Evolutionary conservation across 1,139 yeast species (phyloP).

Genomic region (Hemisphaericaspora xylofermentans): DNA sequence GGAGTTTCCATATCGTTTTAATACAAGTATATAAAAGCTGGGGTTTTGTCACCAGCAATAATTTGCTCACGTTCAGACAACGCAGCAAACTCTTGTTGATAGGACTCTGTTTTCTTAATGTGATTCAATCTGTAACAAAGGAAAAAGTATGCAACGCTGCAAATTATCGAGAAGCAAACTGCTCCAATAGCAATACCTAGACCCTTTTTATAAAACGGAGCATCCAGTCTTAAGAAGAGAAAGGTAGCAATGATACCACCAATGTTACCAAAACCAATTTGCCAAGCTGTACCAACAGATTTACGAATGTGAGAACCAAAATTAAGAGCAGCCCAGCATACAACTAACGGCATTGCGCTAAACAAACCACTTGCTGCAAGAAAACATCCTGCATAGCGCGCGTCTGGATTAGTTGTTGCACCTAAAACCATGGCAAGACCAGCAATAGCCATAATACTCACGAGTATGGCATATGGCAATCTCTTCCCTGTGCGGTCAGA

Average conservation of each 20-base stretch:
- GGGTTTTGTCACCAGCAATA: constrained; percentile 65
- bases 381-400: constrained; percentile 73
- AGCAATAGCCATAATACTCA: constrained; percentile 44
- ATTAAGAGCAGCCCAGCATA: constrained; percentile 71
- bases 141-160: constrained; percentile 45
- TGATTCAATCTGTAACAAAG: constrained; percentile 40
- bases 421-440: constrained; percentile 57
- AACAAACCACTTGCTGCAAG: constrained; percentile 64
- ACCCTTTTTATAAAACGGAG: constrained; percentile 61
- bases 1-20: too few species aligned
- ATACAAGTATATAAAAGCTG: constrained; percentile 49
- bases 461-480: constrained; percentile 45
- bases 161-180: constrained; percentile 48
- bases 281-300: constrained; percentile 72
- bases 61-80: constrained; percentile 46
- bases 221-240: constrained; percentile 54
- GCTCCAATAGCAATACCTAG: constrained; percentile 54
- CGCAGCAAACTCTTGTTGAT: constrained; percentile 43
- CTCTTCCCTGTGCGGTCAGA: constrained; percentile 53
- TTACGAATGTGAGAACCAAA: constrained; percentile 71
- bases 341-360: constrained; percentile 70
- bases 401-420: constrained; percentile 29
- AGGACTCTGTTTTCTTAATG: constrained; percentile 36
- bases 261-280: constrained; percentile 78
- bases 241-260: constrained; percentile 78